Evolutionary conservation across 2,329 filamentous ascomycete species (phyloP).

Genomic region (Fusarium sp.): DNA sequence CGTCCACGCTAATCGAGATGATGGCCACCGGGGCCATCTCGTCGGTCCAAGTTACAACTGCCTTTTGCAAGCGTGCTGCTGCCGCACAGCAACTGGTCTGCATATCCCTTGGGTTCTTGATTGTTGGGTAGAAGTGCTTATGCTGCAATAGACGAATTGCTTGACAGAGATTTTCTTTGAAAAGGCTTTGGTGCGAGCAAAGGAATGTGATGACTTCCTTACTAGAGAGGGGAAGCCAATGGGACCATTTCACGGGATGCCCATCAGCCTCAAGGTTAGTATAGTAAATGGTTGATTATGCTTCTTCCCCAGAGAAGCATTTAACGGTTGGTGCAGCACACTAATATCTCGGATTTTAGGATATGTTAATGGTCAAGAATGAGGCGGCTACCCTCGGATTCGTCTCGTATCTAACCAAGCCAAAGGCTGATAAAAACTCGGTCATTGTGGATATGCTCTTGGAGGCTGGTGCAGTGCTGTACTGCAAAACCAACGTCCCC

Average conservation of each 20-base stretch:
- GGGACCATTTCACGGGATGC: background rate
- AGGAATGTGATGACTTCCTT: background rate
- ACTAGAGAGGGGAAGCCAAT: background rate
- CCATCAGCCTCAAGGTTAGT: background rate
- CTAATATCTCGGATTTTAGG: background rate
- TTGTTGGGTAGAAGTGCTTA: background rate
- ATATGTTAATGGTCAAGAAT: background rate
- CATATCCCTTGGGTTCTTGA: background rate
- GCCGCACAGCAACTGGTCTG: background rate
- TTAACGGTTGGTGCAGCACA: too few species aligned
- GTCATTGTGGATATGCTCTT: background rate
- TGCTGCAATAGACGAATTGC: background rate
- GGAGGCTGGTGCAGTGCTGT: background rate
- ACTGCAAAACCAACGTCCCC: background rate
- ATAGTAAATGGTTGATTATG: background rate
- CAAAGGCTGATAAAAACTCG: background rate
- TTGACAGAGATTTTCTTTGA: background rate
- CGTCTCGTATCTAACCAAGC: background rate
- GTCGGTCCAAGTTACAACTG: background rate
- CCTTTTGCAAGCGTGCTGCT: background rate
- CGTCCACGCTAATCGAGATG: background rate
- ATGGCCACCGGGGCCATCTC: background rate
- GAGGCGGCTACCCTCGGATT: background rate
- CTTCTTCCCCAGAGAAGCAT: background rate
- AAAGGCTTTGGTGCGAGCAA: background rate